Base-by-base conservation (phyloP, 345 rosid species). In the Murraya paniculata region DNA sequence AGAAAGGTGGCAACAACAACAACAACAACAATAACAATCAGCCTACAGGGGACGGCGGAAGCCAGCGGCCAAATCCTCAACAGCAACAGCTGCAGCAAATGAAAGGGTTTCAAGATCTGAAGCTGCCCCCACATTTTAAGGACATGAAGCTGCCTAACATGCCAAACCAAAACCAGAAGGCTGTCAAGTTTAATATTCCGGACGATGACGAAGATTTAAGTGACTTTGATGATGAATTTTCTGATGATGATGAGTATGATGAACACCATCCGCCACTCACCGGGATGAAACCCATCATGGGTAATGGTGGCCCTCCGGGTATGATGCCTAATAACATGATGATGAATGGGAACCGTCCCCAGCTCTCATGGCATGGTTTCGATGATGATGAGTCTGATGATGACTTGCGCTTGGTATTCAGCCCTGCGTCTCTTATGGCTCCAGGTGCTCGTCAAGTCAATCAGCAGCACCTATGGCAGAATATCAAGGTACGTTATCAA, bases 101-200 rank as follows among this genome's bases (percentile, higher is more conserved):
- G 86, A 87, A 90, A 76, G 87, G 85, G 25, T 55, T 91, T 0
- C 94, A 87, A 88, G 97, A 93, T 83, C 85, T 82, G 91, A 91
- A 90, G 85, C 84, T 88, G 30, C 87, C 90, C 10, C 87, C 93
- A 21, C 94, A 90, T 22, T 86, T 89, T 21, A 94, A 88, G 80
- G 91, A 84, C 71, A 68, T 88, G 62, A 93, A 91, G 74, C 78
- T 87, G 83, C 91, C 91, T 30, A 78, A 61, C 65, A 80, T 82
- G 77, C 89, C 80, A 69, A 85, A 83, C 76, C 89, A 78, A 62
- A 86, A 83, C 68, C 94, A 86, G 77, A 91, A 89, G 72, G 81
- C 83, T 18, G 92, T 84, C 0, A 90, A 86, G 83, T 88, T 91
- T 50, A 70, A 22, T 2, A 33, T 78, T 30, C 86, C 90, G 48